Conservation (phyloP, 495 filamentous ascomycete genomes). For the Lepidopterella palustris region DNA sequence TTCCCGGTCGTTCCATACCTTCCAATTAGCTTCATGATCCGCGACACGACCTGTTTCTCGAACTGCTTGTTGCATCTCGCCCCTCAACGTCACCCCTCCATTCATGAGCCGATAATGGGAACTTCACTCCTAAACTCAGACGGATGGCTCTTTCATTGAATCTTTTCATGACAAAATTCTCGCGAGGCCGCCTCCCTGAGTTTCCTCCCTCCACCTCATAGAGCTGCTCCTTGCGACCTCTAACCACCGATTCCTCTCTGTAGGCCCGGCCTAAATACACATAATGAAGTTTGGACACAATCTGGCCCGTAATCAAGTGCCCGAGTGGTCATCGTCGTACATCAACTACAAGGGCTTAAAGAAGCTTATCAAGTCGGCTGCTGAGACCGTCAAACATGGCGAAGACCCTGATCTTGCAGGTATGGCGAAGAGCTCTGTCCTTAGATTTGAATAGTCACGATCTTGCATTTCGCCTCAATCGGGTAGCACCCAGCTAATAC, state of each 20-base stretch:
- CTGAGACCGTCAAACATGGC: constrained; percentile 55
- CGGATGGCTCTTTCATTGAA: neutral
- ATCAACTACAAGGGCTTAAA: constrained; percentile 97
- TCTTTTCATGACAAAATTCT: neutral
- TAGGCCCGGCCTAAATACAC: neutral
- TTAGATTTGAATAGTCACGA: neutral
- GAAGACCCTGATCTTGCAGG: constrained; percentile 71
- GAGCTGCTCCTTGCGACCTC: neutral
- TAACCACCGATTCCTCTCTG: neutral
- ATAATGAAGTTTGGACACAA: constrained; percentile 45
- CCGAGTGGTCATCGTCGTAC: constrained; percentile 88
- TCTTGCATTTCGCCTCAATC: neutral
- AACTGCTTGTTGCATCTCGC: neutral
- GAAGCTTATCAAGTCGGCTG: constrained; percentile 79
- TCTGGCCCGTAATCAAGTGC: constrained; percentile 87
- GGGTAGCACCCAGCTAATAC: neutral
- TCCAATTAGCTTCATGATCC: neutral
- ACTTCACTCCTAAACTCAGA: neutral
- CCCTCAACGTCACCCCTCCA: neutral
- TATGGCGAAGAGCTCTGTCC: constrained; percentile 6
- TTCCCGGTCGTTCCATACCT: neutral
- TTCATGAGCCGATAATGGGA: neutral
- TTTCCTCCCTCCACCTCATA: neutral
- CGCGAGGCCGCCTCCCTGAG: neutral
- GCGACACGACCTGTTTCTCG: neutral